These are phyloP conservation scores for Paramicrosporidium saccamoebae DNA, from an alignment of 371 early-diverging fungal species.

Conservation along the genomic window DNA sequence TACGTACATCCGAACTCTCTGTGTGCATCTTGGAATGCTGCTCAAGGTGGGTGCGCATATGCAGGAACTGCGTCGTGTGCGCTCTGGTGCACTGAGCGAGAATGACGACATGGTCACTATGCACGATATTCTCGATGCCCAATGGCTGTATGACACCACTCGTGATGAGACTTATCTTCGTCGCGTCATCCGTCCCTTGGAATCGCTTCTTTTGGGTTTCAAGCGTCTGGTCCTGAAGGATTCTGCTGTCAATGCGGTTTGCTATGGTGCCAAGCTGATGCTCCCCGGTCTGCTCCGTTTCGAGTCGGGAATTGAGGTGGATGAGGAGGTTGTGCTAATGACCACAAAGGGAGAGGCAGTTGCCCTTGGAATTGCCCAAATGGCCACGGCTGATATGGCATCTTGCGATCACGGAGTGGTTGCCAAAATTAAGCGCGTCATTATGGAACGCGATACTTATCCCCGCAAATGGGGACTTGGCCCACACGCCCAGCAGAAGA, in stretches of 20 bases:
- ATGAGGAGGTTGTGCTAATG: conserved; percentile 88
- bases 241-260: conserved; percentile 90
- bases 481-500: conserved; percentile 76
- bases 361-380: conserved; percentile 79
- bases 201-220: conserved; percentile 72
- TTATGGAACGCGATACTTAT: conserved; percentile 98
- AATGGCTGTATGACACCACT: conserved; percentile 83
- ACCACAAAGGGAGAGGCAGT: conserved; percentile 99
- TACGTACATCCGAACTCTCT: conserved; percentile 96
- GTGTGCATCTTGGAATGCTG: conserved; percentile 91
- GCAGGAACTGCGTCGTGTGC: conserved; percentile 96
- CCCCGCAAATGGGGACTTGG: conserved; percentile 92
- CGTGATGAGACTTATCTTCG: conserved; percentile 82
- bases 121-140: conserved; percentile 97
- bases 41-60: conserved; percentile 95
- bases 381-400: conserved; percentile 87
- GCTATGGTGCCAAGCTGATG: conserved; percentile 97
- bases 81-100: conserved; percentile 78
- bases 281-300: conserved; percentile 89
- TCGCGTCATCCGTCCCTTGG: conserved; percentile 81
- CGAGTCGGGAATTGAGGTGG: conserved; percentile 78
- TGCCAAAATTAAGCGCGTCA: conserved; percentile 95
- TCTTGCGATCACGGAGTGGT: conserved; percentile 80
- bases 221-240: conserved; percentile 98
- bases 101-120: conserved; percentile 84